Evolutionary conservation across 2,329 filamentous ascomycete genomes (phyloP).

Genomic region (Apiospora marii): DNA sequence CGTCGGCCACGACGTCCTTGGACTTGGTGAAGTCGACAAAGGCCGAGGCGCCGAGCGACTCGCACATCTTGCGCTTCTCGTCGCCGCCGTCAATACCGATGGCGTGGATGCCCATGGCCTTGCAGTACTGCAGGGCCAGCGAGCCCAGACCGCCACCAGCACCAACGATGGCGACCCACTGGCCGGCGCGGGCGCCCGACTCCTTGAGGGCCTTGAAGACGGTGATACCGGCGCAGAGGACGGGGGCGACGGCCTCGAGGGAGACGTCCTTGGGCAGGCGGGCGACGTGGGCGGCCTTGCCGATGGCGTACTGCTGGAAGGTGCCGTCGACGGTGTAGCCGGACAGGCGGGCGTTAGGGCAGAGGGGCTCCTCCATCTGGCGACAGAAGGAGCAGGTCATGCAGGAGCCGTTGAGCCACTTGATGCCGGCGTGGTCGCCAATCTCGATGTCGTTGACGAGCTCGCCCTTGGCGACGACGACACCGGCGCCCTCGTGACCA

Average conservation of each 20-base stretch:
- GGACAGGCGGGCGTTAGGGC: slow-evolving; percentile 75
- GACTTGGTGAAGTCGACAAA: slow-evolving; percentile 84
- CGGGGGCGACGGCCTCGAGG: slow-evolving; percentile 79
- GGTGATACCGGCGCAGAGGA: slow-evolving; percentile 86
- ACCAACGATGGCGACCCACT: slow-evolving; percentile 84
- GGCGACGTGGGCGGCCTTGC: slow-evolving; percentile 85
- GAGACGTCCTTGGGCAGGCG: slow-evolving; percentile 79
- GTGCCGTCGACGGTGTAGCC: slow-evolving; percentile 93
- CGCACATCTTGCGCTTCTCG: slow-evolving; percentile 78
- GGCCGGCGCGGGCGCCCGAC: slow-evolving; percentile 75
- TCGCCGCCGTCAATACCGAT: slow-evolving; percentile 86
- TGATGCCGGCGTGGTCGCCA: slow-evolving; percentile 87
- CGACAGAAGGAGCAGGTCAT: slow-evolving; percentile 85
- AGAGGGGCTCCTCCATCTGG: slow-evolving; percentile 82
- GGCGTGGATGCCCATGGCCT: slow-evolving; percentile 83
- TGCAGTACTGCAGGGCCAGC: slow-evolving; percentile 85
- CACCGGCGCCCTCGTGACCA: slow-evolving; percentile 80
- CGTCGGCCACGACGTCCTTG: slow-evolving; percentile 82
- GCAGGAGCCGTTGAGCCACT: slow-evolving; percentile 92
- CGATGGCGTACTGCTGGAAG: slow-evolving; percentile 93
- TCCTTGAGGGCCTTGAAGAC: slow-evolving; percentile 94
- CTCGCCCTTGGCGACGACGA: slow-evolving; percentile 81
- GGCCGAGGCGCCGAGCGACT: slow-evolving; percentile 71
- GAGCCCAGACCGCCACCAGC: slow-evolving; percentile 82
- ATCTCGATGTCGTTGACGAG: slow-evolving; percentile 81